Conservation (phyloP, 2,329 filamentous ascomycete genomes). For the Pseudodiploospora longispora region DNA sequence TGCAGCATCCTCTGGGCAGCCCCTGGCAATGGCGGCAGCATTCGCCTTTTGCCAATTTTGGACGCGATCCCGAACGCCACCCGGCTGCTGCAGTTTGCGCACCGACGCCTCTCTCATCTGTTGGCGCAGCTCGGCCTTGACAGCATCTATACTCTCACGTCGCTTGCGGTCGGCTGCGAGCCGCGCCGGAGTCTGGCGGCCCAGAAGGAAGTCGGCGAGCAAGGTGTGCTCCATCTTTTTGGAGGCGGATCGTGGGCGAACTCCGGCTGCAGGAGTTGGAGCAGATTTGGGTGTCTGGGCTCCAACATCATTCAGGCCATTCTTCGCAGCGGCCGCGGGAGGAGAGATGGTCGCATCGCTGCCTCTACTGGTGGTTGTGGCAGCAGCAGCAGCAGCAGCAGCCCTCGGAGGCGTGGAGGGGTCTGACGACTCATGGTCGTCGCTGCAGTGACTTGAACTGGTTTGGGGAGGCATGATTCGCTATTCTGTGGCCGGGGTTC, state of each 20-base stretch:
- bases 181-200: conserved; percentile 48
- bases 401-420: conserved; percentile 7
- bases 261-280: conserved; percentile 27
- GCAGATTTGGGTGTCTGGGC: conserved; percentile 33
- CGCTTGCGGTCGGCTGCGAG: conserved; percentile 42
- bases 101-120: conserved; percentile 53
- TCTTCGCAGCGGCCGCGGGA: conserved; percentile 8
- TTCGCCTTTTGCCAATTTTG: conserved; percentile 78
- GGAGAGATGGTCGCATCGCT: conserved; percentile 4
- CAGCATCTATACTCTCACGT: conserved; percentile 50
- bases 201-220: conserved; percentile 49
- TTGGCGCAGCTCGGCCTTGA: conserved; percentile 43
- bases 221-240: conserved; percentile 37
- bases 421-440: conserved; percentile 12
- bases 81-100: conserved; percentile 52
- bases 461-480: conserved; percentile 15
- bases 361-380: conserved; percentile 2
- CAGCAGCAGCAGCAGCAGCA: conserved; percentile 1
- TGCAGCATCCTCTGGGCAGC: conserved; percentile 42
- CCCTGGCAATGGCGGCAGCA: conserved; percentile 52
- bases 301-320: background rate
- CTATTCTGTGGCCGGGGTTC: conserved; percentile 9
- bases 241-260: conserved; percentile 26
- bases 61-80: conserved; percentile 69
- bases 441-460: conserved; percentile 8